These are phyloP conservation scores for Chloranthus sessilifolius DNA, from an alignment of 164 flowering plant genomes.

Conservation along the genomic window DNA sequence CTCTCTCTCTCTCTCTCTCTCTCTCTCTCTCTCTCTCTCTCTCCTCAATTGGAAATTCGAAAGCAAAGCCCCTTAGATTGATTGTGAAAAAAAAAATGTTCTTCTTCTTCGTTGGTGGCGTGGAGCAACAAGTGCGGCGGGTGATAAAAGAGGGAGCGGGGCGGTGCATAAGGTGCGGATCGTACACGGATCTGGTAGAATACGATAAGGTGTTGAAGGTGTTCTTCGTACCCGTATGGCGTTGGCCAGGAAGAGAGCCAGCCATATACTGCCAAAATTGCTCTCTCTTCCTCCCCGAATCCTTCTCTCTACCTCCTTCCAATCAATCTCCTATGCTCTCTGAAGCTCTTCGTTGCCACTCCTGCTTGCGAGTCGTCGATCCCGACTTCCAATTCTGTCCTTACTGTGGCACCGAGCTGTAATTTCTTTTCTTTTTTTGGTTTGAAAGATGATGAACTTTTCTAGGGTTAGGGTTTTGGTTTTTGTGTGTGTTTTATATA, in stretches of 20 bases:
- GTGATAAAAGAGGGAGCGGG: slow-evolving; percentile 58
- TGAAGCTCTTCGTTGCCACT: slow-evolving; percentile 40
- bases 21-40: slow-evolving; percentile 5
- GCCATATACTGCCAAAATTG: slow-evolving; percentile 55
- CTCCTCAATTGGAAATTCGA: neutral
- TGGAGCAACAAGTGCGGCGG: slow-evolving; percentile 68
- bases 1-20: slow-evolving; percentile 7
- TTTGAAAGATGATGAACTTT: no score
- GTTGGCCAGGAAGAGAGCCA: slow-evolving; percentile 74
- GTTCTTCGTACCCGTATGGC: slow-evolving; percentile 84
- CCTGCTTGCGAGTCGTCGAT: slow-evolving; percentile 52
- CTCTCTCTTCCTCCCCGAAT: slow-evolving; percentile 44
- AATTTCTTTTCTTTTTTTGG: slow-evolving; percentile 1
- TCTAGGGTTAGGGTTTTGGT: no score
- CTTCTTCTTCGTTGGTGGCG: slow-evolving; percentile 85
- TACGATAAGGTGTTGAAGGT: slow-evolving; percentile 77
- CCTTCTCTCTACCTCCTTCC: slow-evolving; percentile 16
- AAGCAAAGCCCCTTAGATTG: no score
- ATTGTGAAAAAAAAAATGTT: slow-evolving; percentile 33
- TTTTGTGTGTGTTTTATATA: no score
- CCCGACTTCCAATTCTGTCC: slow-evolving; percentile 79
- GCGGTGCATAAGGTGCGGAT: slow-evolving; percentile 73
- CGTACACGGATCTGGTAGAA: slow-evolving; percentile 70
- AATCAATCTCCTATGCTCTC: slow-evolving; percentile 5
- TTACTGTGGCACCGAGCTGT: slow-evolving; percentile 72